A percentile compares a stretch with the other conserved stretches of the same genome.
These are phyloP conservation scores for Ogataea dorogensis DNA, from an alignment of 805 yeast species.

Conservation along the genomic window DNA sequence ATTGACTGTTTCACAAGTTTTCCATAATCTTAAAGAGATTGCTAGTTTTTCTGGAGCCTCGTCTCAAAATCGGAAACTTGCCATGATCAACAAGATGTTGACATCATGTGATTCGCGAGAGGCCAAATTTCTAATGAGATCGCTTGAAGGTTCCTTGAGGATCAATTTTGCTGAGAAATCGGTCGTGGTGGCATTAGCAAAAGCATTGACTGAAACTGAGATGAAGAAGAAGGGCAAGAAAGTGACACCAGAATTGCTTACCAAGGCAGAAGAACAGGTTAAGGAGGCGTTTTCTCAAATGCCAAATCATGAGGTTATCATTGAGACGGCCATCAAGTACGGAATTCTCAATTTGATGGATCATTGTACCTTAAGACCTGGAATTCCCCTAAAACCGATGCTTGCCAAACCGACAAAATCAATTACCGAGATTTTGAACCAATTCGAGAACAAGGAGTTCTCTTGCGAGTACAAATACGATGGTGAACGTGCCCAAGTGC, in stretches of 20 bases:
- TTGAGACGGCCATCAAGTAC: conserved; percentile 58
- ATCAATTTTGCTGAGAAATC: conserved; percentile 95
- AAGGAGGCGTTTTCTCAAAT: conserved; percentile 86
- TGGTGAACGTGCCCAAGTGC: conserved; percentile 97
- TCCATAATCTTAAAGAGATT: conserved; percentile 68
- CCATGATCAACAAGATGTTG: conserved; percentile 75
- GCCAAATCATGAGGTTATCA: conserved; percentile 84
- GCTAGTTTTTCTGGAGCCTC: conserved; percentile 78
- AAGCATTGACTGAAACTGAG: conserved; percentile 73
- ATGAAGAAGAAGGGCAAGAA: conserved; percentile 29
- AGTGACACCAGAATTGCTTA: conserved; percentile 42
- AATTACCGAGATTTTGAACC: conserved; percentile 84
- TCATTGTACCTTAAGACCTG: conserved; percentile 77
- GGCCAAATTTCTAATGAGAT: conserved; percentile 86
- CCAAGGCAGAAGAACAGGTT: conserved; percentile 71
- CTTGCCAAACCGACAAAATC: conserved; percentile 96
- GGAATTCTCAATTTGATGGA: conserved; percentile 69
- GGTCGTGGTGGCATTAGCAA: conserved; percentile 78
- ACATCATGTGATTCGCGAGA: conserved; percentile 84
- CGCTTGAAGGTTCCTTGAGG: conserved; percentile 88
- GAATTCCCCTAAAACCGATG: conserved; percentile 96
- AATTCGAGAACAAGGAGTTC: conserved; percentile 80
- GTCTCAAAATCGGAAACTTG: conserved; percentile 76
- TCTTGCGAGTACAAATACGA: conserved; percentile 97
- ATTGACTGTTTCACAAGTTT: conserved; percentile 70